Percentiles rank a stretch among this genome's conserved stretches.
Evolutionary conservation across 768 basidiomycete genomes (phyloP).

Genomic region (Favolaschia claudopus): DNA sequence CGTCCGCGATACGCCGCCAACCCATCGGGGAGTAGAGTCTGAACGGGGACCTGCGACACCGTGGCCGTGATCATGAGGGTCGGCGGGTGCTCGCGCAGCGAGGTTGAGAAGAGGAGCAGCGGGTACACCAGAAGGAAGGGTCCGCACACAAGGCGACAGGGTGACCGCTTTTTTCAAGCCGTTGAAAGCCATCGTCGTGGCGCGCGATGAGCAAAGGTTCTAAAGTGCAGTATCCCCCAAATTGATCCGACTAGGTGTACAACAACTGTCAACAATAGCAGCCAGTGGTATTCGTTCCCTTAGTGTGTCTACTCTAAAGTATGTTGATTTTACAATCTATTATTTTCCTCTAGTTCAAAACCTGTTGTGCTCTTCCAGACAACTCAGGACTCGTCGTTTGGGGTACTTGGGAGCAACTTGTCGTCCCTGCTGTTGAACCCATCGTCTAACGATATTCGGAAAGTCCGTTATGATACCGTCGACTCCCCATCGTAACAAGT

Average conservation of each 20-base stretch:
- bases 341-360: constrained; percentile 39
- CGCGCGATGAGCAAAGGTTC: constrained; percentile 36
- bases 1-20: constrained; percentile 60
- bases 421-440: constrained; percentile 60
- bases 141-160: constrained; percentile 81
- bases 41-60: constrained; percentile 61
- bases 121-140: constrained; percentile 83
- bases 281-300: neutral
- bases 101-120: constrained; percentile 78
- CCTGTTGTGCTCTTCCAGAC: constrained; percentile 65
- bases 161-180: constrained; percentile 84
- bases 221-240: neutral
- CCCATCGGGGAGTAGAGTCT: constrained; percentile 70
- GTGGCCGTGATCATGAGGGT: constrained; percentile 66
- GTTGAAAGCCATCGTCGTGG: constrained; percentile 72
- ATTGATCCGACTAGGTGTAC: neutral
- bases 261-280: too few species aligned
- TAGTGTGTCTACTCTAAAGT: neutral
- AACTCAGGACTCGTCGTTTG: constrained; percentile 65
- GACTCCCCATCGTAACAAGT: constrained; percentile 64
- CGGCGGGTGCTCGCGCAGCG: constrained; percentile 66
- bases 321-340: neutral
- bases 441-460: constrained; percentile 64
- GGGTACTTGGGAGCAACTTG: constrained; percentile 64
- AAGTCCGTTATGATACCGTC: constrained; percentile 87